These are phyloP conservation scores for Juglanconis sp. DNA, from an alignment of 2,329 filamentous ascomycete genomes.

Conservation along the genomic window DNA sequence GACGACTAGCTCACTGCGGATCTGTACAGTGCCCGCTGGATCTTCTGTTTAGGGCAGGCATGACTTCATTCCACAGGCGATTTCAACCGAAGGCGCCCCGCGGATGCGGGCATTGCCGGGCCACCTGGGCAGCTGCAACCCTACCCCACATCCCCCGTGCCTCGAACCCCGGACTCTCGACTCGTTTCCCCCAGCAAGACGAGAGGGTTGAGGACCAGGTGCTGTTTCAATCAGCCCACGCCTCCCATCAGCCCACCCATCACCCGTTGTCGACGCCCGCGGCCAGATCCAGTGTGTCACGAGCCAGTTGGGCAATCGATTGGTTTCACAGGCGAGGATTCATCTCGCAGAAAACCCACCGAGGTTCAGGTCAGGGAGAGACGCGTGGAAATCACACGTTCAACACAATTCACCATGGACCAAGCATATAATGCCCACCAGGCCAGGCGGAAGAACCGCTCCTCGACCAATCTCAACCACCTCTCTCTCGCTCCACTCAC, in stretches of 20 bases:
- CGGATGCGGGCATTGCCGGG: no score
- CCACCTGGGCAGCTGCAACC: no score
- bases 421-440: conserved; percentile 60
- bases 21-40: neutral
- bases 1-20: no score
- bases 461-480: conserved; percentile 56
- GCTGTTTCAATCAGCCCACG: neutral
- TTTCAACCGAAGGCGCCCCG: no score
- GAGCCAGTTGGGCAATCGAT: conserved; percentile 1
- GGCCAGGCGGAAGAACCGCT: conserved; percentile 56
- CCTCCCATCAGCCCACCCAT: conserved; percentile 13
- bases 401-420: conserved; percentile 44
- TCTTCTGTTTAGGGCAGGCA: neutral
- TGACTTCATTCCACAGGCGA: neutral
- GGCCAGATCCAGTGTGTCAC: neutral
- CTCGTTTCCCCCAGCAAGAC: neutral
- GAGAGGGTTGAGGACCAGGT: neutral
- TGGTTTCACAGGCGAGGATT: neutral
- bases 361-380: neutral
- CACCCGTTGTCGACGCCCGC: conserved; percentile 6
- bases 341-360: neutral
- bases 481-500: conserved; percentile 64
- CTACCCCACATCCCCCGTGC: no score
- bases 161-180: neutral
- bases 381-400: neutral